phyloP scores from a whole-genome alignment of 31 red algal species.

The Asparagopsis taxiformis region DNA sequence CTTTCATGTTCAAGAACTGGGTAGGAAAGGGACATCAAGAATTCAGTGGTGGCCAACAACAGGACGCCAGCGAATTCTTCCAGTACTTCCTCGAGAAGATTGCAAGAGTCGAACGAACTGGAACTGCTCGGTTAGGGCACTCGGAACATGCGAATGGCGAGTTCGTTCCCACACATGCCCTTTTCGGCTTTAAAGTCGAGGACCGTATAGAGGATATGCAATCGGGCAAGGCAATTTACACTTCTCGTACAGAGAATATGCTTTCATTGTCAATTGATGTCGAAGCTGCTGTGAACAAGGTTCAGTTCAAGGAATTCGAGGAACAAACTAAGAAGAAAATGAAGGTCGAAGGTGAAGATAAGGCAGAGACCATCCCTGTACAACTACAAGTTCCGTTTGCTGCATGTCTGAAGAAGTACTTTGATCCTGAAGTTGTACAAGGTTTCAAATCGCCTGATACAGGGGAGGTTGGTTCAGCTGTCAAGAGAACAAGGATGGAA shows the following conservation, averaged over 20 bases:
- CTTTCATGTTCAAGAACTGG: constrained; percentile 83
- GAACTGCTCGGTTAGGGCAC: constrained; percentile 15
- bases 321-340: constrained; percentile 54
- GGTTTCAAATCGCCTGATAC: constrained; percentile 68
- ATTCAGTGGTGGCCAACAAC: constrained; percentile 80
- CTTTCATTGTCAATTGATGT: constrained; percentile 57
- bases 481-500: constrained; percentile 51
- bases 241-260: constrained; percentile 56
- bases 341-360: constrained; percentile 13
- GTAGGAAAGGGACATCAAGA: constrained; percentile 82
- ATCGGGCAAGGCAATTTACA: constrained; percentile 61
- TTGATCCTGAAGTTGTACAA: constrained; percentile 37
- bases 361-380: constrained; percentile 42
- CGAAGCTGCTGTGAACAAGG: constrained; percentile 56
- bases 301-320: constrained; percentile 69
- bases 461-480: constrained; percentile 46
- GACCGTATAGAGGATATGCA: constrained; percentile 65
- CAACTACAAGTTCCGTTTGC: constrained; percentile 67
- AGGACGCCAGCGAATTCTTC: constrained; percentile 95
- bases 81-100: constrained; percentile 83
- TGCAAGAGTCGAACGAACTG: constrained; percentile 51
- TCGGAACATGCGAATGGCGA: background rate
- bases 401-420: constrained; percentile 53
- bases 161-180: constrained; percentile 31
- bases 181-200: constrained; percentile 75